Evolutionary conservation across 352 stramenopile genomes (phyloP), one percentile per base, ranked within the genome.

Genomic region (Phytophthora nicotianae): DNA sequence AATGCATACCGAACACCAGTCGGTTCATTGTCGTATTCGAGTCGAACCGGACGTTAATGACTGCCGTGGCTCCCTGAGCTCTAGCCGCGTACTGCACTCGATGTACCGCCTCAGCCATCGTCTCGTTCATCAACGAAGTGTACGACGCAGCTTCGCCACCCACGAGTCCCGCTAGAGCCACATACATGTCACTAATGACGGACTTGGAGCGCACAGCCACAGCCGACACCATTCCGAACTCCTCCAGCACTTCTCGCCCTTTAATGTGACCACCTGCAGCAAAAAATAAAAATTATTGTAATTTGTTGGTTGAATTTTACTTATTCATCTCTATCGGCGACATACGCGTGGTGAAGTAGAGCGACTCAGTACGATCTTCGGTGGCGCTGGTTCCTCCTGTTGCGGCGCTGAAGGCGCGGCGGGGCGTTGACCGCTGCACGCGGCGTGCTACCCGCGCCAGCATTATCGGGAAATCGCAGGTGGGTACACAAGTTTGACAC

Each of bases 11-110:
- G 47, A 93, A 93, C 40, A 93, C 81, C 45, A 93, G 77, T 38
- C 85, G 83, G 48, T 93, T 93, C 85, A 93, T 93, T 11, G 85
- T 91, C 68, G 81, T 90, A 67, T 90, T 93, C 38, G 83, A 88
- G 65, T 92, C 83, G 60, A 93, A 92, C 43, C 83, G 83, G 53
- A 91, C 84, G 43, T 89, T 91, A 49, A 93, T 75, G 24, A 93
- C 70, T 10, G 83, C 79, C 21, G 85, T 92, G n/a, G 85, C 85
- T 0, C 85, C 85, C 27, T 89, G 77, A 21, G 81, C 81, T 65
- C 77, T 70, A 24, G 85, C 85, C 0, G 85, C 85, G 43, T 70
- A 90, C 62, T 92, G 84, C 67, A 93, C 80, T 35, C 85, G 83
- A 54, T 92, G 81, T 50, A 90, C 79, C 3, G 85, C 85, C 67